A percentile compares a stretch with the other conserved stretches of the same genome.
These are phyloP conservation scores for Abelmoschus esculentus DNA, from an alignment of 345 rosid species.

Conservation along the genomic window DNA sequence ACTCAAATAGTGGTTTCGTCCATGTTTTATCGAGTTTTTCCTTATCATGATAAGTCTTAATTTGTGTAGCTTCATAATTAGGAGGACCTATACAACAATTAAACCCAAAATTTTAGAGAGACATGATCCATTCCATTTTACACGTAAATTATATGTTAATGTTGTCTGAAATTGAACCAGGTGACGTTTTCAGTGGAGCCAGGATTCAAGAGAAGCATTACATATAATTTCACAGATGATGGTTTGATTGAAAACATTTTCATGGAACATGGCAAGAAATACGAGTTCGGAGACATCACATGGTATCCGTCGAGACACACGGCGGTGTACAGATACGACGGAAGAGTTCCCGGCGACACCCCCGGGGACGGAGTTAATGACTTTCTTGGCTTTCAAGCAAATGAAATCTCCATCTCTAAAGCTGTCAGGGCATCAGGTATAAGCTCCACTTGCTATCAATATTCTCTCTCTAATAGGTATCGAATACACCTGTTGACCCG, in stretches of 20 bases:
- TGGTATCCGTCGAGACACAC: constrained; percentile 77
- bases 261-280: constrained; percentile 49
- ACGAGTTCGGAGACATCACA: constrained; percentile 73
- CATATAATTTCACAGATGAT: constrained; percentile 65
- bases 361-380: constrained; percentile 61
- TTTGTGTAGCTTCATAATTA: too few species aligned
- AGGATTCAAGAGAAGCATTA: constrained; percentile 68
- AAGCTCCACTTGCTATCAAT: not conserved
- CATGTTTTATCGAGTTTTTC: too few species aligned
- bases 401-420: constrained; percentile 45
- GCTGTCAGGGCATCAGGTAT: constrained; percentile 56
- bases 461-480: too few species aligned
- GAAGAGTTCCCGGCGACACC: constrained; percentile 38
- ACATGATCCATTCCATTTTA: too few species aligned
- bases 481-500: too few species aligned
- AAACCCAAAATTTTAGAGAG: too few species aligned
- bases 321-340: constrained; percentile 71
- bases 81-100: too few species aligned
- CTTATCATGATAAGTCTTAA: too few species aligned
- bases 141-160: not conserved
- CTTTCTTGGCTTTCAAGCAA: constrained; percentile 68
- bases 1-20: too few species aligned
- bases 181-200: constrained; percentile 58
- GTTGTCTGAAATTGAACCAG: constrained; percentile 20
- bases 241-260: constrained; percentile 40